These are phyloP conservation scores for Priceomyces medius DNA, from an alignment of 805 yeast species.

Conservation along the genomic window DNA sequence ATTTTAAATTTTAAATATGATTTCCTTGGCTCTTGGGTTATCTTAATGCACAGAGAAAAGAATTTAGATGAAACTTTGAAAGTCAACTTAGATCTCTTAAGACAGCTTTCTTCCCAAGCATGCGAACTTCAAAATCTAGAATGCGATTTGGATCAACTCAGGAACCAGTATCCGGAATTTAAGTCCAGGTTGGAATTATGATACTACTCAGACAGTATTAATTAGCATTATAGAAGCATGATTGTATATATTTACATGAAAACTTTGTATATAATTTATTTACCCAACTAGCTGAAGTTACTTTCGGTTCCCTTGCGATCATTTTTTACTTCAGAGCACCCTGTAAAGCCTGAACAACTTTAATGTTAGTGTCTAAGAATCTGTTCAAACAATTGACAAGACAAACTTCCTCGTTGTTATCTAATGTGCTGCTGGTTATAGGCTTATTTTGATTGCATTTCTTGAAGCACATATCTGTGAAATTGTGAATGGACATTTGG, in stretches of 20 bases:
- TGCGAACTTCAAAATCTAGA: neutral
- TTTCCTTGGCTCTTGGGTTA: conserved; percentile 36
- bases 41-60: conserved; percentile 15
- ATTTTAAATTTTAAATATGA: conserved; percentile 31
- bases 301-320: neutral
- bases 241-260: conserved; percentile 1
- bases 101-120: neutral
- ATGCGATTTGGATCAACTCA: conserved; percentile 2
- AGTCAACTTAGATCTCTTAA: conserved; percentile 1
- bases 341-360: conserved; percentile 63
- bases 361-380: conserved; percentile 82
- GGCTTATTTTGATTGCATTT: conserved; percentile 61
- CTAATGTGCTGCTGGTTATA: conserved; percentile 49
- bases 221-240: neutral
- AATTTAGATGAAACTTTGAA: neutral
- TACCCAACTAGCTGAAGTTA: neutral
- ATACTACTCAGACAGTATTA: neutral
- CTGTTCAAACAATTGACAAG: conserved; percentile 79
- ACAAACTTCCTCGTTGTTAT: conserved; percentile 65
- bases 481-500: conserved; percentile 80
- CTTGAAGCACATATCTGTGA: conserved; percentile 88
- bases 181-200: neutral
- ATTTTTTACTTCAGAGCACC: conserved; percentile 27
- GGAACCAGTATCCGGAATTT: neutral
- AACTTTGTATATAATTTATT: neutral